Evolutionary conservation across 2,329 filamentous ascomycete genomes (phyloP), one percentile per base, ranked within the genome.

Genomic region (Ceratocystis eucalypticola): DNA sequence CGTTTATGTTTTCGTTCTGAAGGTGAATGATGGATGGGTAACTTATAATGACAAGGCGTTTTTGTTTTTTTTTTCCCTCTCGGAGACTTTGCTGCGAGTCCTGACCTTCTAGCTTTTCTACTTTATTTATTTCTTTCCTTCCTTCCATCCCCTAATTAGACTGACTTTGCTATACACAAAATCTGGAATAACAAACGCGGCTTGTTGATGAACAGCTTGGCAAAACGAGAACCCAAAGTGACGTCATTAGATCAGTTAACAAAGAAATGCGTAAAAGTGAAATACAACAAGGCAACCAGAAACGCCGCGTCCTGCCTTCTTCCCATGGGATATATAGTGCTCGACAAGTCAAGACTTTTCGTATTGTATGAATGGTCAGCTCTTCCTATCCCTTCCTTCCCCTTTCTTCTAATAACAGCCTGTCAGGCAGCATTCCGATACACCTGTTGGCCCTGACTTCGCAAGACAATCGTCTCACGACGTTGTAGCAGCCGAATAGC

Each of bases 401-500:
- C n/a, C 37, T 61, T 17, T 22, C 30, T 37, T 50, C 45, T 20
- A 6, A 8, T 6, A 10, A 46, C 65, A 22, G 28, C 46, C 44
- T 22, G 25, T 76, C 73, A 90, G 65, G 85, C 85, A 64, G 87
- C 87, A 72, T 87, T 88, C 69, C 88, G 79, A 72, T 89, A 89
- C 33, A 92, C 86, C 76, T 90, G 85, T 48, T 83, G 81, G 5
- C 88, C 88, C 71, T 89, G 88, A 71, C 89, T 87, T 67, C 89
- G 80, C 75, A 92, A 88, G 75, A 89, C 87, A 71, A 94, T 87
- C 1, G 89, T 96, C 71, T 96, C 93, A 70, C 91, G 84, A 72
- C 92, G 82, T 75, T 95, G 90, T 76, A 99, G 77, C 17, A 97
- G 84, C 78, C 93, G 86, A 71, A 99, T 75, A 0, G 93, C 90